Conservation (phyloP, 208 protist species). For the Wallacemonas sp. region DNA sequence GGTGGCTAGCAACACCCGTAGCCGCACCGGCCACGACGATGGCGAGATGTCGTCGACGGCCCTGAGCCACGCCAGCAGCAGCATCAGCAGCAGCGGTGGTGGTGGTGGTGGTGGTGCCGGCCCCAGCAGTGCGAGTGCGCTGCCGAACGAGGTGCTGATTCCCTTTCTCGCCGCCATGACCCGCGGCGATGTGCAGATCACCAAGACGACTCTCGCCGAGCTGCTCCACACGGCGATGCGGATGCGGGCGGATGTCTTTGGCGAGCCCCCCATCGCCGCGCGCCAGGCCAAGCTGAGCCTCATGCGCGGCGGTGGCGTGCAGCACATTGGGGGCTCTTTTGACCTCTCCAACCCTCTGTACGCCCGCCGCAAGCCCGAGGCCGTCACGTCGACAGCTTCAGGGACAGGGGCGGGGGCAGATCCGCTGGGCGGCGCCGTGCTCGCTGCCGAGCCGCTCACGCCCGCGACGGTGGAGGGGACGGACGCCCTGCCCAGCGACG, state of each 20-base stretch:
- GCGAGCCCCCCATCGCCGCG: conserved; percentile 67
- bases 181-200: conserved; percentile 66
- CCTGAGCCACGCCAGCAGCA: background rate
- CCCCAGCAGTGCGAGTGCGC: conserved; percentile 27
- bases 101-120: background rate
- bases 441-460: background rate
- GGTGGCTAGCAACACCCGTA: conserved; percentile 39
- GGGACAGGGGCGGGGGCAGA: too few relatives aligned
- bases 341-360: conserved; percentile 42
- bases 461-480: too few relatives aligned
- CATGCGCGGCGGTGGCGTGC: conserved; percentile 28
- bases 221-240: conserved; percentile 69
- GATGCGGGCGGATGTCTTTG: conserved; percentile 78
- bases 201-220: conserved; percentile 50
- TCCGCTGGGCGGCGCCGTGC: too few relatives aligned
- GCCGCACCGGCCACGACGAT: background rate
- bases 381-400: background rate
- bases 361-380: conserved; percentile 1
- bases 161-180: conserved; percentile 78
- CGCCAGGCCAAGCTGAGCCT: conserved; percentile 55
- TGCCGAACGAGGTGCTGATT: conserved; percentile 79
- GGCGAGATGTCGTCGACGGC: background rate
- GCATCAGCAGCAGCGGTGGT: background rate
- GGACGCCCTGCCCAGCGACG: too few relatives aligned
- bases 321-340: conserved; percentile 28